phyloP scores from a whole-genome alignment of 2,329 filamentous ascomycete species.

The Trichoderma aggressivum region DNA sequence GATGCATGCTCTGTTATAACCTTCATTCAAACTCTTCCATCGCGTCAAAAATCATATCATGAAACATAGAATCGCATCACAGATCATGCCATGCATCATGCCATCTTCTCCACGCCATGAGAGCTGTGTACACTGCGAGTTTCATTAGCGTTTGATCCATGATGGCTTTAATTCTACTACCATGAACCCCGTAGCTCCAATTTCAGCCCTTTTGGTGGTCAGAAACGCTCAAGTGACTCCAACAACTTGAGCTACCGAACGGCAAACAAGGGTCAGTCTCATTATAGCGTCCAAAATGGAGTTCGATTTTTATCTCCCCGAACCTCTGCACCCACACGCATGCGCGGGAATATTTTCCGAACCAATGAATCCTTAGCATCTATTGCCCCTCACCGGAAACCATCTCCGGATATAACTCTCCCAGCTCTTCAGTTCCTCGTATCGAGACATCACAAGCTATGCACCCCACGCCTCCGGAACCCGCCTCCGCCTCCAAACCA shows the following conservation, averaged over 20 bases:
- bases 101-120: background rate
- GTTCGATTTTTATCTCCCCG: background rate
- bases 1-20: background rate
- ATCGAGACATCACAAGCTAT: background rate
- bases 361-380: background rate
- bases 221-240: constrained; percentile 1
- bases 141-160: background rate
- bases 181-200: background rate
- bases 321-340: background rate
- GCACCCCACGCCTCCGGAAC: background rate
- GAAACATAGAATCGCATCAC: background rate
- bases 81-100: background rate
- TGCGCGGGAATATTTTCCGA: background rate
- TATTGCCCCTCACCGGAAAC: background rate
- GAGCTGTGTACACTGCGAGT: background rate
- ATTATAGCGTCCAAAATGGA: background rate
- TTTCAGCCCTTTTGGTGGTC: background rate
- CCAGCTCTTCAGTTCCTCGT: background rate
- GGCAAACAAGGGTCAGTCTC: background rate
- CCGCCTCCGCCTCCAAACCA: background rate
- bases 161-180: background rate
- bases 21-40: background rate
- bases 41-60: background rate
- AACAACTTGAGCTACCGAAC: background rate
- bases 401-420: background rate